These are phyloP conservation scores for Aspergillus quadrilineatus DNA, from an alignment of 2,329 filamentous ascomycete species.

Conservation along the genomic window DNA sequence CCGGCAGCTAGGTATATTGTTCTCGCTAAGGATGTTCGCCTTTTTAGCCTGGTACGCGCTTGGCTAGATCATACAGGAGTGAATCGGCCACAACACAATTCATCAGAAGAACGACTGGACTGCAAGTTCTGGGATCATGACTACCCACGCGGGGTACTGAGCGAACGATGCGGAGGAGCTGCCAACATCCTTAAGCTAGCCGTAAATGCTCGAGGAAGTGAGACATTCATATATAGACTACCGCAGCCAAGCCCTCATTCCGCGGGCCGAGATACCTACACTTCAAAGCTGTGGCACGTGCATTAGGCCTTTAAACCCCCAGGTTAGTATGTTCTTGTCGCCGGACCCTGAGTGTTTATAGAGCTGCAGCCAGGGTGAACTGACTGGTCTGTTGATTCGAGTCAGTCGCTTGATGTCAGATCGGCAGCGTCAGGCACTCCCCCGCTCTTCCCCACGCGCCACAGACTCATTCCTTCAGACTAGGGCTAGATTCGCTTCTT, in stretches of 20 bases:
- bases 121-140: no score
- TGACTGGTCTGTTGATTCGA: neutral
- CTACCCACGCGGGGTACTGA: no score
- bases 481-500: neutral
- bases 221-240: neutral
- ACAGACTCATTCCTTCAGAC: neutral
- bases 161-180: no score
- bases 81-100: no score
- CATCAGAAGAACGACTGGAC: no score
- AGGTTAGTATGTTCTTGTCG: no score
- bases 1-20: no score
- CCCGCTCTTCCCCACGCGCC: neutral
- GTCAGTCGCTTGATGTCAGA: conserved; percentile 2
- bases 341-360: no score
- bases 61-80: no score
- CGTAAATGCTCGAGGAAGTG: neutral
- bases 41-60: no score
- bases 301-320: neutral
- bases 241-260: neutral
- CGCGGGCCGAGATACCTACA: conserved; percentile 1
- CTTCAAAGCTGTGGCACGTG: neutral
- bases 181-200: no score
- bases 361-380: neutral
- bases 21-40: no score
- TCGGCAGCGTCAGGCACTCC: neutral